phyloP scores from a whole-genome alignment of 1,284 basidiomycete genomes.

The Peniophora sp. region DNA sequence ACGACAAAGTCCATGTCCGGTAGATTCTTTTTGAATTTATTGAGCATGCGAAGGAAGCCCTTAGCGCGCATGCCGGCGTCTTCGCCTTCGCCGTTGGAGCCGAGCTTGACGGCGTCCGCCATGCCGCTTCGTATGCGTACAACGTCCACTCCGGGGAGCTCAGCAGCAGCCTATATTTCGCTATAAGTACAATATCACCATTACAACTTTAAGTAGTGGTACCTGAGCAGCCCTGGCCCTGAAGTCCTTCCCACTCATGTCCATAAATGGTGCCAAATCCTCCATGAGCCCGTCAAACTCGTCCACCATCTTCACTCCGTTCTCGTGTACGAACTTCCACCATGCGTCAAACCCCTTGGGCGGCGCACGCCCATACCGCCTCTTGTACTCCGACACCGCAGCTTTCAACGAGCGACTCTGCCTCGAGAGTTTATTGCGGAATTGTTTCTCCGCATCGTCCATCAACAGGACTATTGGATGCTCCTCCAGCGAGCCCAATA shows the following conservation, averaged over 20 bases:
- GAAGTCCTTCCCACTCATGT: constrained; percentile 65
- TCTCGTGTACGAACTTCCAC: constrained; percentile 74
- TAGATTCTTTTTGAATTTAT: constrained; percentile 67
- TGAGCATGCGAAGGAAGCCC: constrained; percentile 70
- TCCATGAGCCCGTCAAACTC: constrained; percentile 82
- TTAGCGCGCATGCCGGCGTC: constrained; percentile 73
- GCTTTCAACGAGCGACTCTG: constrained; percentile 73
- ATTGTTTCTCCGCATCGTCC: constrained; percentile 65
- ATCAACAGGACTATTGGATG: constrained; percentile 84
- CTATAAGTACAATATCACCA: no score
- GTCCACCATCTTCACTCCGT: constrained; percentile 77
- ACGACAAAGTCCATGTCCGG: constrained; percentile 90
- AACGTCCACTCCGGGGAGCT: constrained; percentile 74
- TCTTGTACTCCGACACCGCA: constrained; percentile 74
- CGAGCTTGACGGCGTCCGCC: constrained; percentile 53
- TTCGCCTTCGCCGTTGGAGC: constrained; percentile 49
- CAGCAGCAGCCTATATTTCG: constrained; percentile 50
- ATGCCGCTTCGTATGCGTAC: constrained; percentile 67
- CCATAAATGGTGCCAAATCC: constrained; percentile 80
- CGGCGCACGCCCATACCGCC: constrained; percentile 71
- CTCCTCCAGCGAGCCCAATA: constrained; percentile 22
- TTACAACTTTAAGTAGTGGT: not conserved
- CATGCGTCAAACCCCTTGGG: constrained; percentile 86
- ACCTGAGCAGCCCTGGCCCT: constrained; percentile 66
- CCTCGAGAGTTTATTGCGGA: constrained; percentile 51